Conservation (phyloP, 2,329 filamentous ascomycete species). For the Talaromyces rugulosus region DNA sequence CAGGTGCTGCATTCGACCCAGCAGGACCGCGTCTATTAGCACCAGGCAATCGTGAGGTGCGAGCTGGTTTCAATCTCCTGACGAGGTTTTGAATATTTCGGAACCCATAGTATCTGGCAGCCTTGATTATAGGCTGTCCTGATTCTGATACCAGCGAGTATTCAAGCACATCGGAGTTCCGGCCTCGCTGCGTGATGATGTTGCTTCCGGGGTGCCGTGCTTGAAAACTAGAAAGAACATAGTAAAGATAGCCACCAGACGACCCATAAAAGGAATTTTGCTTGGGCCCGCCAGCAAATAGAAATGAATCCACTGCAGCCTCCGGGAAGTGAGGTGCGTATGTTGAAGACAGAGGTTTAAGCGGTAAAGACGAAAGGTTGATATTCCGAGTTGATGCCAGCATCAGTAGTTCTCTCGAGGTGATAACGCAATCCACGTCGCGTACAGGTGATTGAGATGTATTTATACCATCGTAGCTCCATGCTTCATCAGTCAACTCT, state of each 20-base stretch:
- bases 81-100: constrained; percentile 98
- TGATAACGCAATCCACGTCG: constrained; percentile 97
- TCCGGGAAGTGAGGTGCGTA: constrained; percentile 67
- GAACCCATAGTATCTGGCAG: constrained; percentile 94
- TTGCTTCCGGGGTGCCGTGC: constrained; percentile 66
- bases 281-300: constrained; percentile 58
- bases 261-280: constrained; percentile 62
- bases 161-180: constrained; percentile 88
- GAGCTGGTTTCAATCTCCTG: constrained; percentile 78
- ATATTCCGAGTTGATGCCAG: constrained; percentile 76
- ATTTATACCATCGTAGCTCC: constrained; percentile 47
- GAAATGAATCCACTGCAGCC: constrained; percentile 62
- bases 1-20: constrained; percentile 19
- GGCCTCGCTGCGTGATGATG: constrained; percentile 68
- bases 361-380: constrained; percentile 69
- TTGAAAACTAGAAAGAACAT: constrained; percentile 73
- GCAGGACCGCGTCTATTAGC: constrained; percentile 26
- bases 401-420: constrained; percentile 88
- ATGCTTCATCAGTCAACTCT: constrained; percentile 79
- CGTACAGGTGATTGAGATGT: constrained; percentile 50
- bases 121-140: constrained; percentile 64
- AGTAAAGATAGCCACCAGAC: constrained; percentile 84
- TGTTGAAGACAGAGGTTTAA: constrained; percentile 47
- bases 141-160: constrained; percentile 62
- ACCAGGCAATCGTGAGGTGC: constrained; percentile 73